Evolutionary conservation across 2,329 filamentous ascomycete genomes (phyloP), one percentile per base, ranked within the genome.

Genomic region (Arthroderma sp.): DNA sequence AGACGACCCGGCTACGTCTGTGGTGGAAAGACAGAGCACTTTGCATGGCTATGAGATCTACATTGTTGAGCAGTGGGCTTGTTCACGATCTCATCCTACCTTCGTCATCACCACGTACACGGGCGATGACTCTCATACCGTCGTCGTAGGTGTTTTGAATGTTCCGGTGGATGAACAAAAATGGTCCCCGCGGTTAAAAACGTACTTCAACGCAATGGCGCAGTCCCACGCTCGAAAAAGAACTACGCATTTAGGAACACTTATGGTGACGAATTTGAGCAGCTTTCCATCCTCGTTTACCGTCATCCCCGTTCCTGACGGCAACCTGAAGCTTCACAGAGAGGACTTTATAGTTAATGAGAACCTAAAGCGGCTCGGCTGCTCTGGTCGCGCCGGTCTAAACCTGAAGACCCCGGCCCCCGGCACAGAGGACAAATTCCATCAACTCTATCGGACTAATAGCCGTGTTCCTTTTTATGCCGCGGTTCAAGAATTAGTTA

Each of bases 21-120:
- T 94, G 5, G 71, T 94, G 51, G 78, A 88, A 54, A 80, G 82
- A 43, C 77, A 78, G 45, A 72, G 74, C 41, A 69, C 75, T 41
- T 73, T 98, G 4, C 68, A 76, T 49, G 89, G 89, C 52, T 96
- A 95, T 65, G 88, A 96, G 62, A 72, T 89, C 50, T 96, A 96
- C 63, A 68, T 96, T 10, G 86, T 96, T 52, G 91, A 96, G 63
- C 91, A 98, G 71, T 98, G 91, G 91, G 86, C 86, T 4, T 95
- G 88, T 64, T 95, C 89, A 8, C 79, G 91, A 43, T 75, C 80
- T 46, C 86, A 93, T 50, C 89, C 89, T 1, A 95, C 89, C 10
- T 84, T 94, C 51, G 77, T 94, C 41, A 93, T 96, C 52, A 84
- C 83, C 36, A 94, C 88, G 3, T 95, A 91, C 58, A 96, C 89